Base-by-base conservation (phyloP, 352 stramenopile species). In the Salisapilia sapeloensis region DNA sequence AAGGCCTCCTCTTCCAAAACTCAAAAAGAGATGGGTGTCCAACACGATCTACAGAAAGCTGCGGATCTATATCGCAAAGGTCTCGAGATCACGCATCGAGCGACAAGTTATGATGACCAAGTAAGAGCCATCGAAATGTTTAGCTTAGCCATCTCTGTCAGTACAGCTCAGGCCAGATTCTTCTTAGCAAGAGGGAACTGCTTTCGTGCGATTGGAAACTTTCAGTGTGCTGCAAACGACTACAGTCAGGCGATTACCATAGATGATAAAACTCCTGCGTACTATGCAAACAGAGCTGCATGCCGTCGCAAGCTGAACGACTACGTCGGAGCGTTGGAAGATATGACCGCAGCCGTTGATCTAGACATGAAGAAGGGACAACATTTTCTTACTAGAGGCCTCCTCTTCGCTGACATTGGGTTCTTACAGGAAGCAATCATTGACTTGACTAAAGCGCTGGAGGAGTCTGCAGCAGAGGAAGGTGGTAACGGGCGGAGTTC, bases 11-110 rank as follows among this genome's bases (percentile, higher is more conserved):
- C n/a, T n/a, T n/a, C n/a, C n/a, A n/a, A n/a, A n/a, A n/a, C n/a
- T n/a, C n/a, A n/a, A n/a, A n/a, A n/a, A n/a, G n/a, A n/a, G n/a
- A n/a, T n/a, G n/a, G n/a, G n/a, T n/a, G n/a, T n/a, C n/a, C n/a
- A n/a, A n/a, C 63, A 77, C 31, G 66, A 80, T 19, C 34, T 80
- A 3, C 71, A 83, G 28, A 63, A 81, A 35, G 71, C 71, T 1
- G 60, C 78, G 16, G 71, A 86, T 28, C 46, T 77, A 13, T 86
- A 80, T 43, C 67, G 81, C 34, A 82, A 83, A 25, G 71, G 61
- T 2, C 69, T 69, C 24, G 71, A 84, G 33, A 50, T 80, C 12
- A 50, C 62, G 1, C 71, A 86, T 30, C 56, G 52, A 17, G 64
- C 67, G 0, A 49, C 48, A 9, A 56, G 41, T 1, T 51, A 51